A percentile compares a stretch with the other conserved stretches of the same genome.
These are phyloP conservation scores for Plasmodium falciparum DNA, from an alignment of 169 alveolate genomes.

Conservation along the genomic window DNA sequence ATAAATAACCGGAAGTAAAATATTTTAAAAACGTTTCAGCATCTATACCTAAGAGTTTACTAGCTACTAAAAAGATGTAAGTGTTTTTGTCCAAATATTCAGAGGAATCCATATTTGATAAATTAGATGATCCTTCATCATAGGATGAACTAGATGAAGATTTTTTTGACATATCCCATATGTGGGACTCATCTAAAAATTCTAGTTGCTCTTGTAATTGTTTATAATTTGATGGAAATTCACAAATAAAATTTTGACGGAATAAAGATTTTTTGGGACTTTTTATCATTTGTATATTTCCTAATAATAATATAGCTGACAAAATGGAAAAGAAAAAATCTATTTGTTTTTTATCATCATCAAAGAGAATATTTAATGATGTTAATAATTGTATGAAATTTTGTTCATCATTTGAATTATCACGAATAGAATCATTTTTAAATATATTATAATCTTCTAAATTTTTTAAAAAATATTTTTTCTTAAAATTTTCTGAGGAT, in stretches of 20 bases:
- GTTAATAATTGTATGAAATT: slow-evolving; percentile 26
- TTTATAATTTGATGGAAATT: slow-evolving; percentile 8
- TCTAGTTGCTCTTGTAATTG: slow-evolving; percentile 4
- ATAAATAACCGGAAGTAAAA: slow-evolving; percentile 15
- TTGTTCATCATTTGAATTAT: slow-evolving; percentile 8
- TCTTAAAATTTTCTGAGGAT: slow-evolving; percentile 46
- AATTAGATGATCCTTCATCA: neutral
- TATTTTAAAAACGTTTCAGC: slow-evolving; percentile 42
- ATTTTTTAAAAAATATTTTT: slow-evolving; percentile 47
- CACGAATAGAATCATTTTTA: neutral
- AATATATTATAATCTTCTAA: slow-evolving; percentile 42
- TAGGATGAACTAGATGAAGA: neutral
- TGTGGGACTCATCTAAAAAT: neutral
- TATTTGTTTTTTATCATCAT: slow-evolving; percentile 61
- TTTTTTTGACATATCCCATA: no score
- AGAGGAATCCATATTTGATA: neutral
- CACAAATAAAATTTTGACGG: neutral
- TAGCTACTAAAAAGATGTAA: slow-evolving; percentile 15
- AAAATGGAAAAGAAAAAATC: slow-evolving; percentile 53
- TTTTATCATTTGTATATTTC: slow-evolving; percentile 38
- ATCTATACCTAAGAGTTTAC: slow-evolving; percentile 26
- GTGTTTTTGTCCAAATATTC: slow-evolving; percentile 2
- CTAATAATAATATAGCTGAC: slow-evolving; percentile 51
- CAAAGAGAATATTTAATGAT: slow-evolving; percentile 40
- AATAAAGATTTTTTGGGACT: neutral